phyloP scores from a whole-genome alignment of 1,284 basidiomycete genomes.

The Ceratobasidium sp. region DNA sequence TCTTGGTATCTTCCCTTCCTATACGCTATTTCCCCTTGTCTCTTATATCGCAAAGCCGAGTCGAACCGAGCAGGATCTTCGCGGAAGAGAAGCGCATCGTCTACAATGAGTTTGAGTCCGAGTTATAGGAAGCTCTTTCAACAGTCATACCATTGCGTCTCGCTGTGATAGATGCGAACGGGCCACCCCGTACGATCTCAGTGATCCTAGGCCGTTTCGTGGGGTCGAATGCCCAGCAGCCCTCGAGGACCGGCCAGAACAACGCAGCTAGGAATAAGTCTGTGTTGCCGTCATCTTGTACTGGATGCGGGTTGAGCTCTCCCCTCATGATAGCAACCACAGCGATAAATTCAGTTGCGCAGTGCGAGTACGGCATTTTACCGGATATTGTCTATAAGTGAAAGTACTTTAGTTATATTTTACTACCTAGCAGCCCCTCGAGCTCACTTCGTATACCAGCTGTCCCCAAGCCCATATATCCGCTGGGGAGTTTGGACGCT shows the following conservation, averaged over 20 bases:
- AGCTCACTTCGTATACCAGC: constrained; percentile 16
- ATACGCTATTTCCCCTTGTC: neutral
- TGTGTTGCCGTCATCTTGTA: neutral
- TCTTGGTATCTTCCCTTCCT: neutral
- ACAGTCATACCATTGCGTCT: neutral
- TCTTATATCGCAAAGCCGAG: neutral
- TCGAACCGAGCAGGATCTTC: neutral
- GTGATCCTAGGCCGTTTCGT: neutral
- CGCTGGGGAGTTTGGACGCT: neutral
- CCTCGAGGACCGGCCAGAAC: neutral
- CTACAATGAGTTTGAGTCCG: neutral
- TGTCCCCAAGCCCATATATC: constrained; percentile 17
- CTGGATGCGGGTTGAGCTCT: neutral
- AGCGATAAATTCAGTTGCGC: neutral
- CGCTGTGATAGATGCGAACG: neutral
- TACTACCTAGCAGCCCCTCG: neutral
- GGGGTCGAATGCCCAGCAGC: neutral
- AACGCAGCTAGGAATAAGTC: neutral
- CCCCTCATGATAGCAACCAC: neutral
- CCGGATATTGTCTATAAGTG: neutral
- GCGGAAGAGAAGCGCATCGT: neutral
- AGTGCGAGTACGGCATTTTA: neutral
- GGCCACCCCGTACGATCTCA: neutral
- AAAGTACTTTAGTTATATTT: neutral
- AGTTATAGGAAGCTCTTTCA: no score